A percentile compares a stretch with the other conserved stretches of the same genome.
Conservation (phyloP, 331 rosid species). For the Acacia pycnantha region DNA sequence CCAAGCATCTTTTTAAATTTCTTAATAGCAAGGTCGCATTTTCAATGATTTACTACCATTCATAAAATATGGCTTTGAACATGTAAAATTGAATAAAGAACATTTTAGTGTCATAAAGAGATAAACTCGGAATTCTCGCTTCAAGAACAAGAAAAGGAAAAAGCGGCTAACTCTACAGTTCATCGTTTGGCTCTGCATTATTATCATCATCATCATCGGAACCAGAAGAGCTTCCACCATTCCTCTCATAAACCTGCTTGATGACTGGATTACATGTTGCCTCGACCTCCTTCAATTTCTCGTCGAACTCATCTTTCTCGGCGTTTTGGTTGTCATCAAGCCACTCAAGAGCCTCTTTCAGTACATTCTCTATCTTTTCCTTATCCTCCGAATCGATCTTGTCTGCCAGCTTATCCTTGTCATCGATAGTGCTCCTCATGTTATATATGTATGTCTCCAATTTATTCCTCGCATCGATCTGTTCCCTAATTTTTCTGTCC, state of each 20-base stretch:
- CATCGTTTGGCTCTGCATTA: constrained; percentile 39
- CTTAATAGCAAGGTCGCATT: neutral
- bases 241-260: constrained; percentile 43
- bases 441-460: constrained; percentile 47
- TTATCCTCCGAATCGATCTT: constrained; percentile 49
- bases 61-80: neutral
- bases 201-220: constrained; percentile 39
- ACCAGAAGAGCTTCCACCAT: constrained; percentile 39
- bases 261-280: constrained; percentile 49
- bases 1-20: neutral
- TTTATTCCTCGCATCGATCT: constrained; percentile 48
- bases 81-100: neutral
- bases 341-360: constrained; percentile 55
- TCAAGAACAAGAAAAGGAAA: neutral
- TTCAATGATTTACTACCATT: neutral
- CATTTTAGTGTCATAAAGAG: neutral
- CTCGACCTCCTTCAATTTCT: constrained; percentile 54
- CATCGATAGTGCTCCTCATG: constrained; percentile 44
- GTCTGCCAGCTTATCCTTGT: constrained; percentile 45
- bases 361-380: constrained; percentile 42
- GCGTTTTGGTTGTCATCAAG: constrained; percentile 48
- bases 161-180: constrained; percentile 28
- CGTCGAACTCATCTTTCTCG: constrained; percentile 54
- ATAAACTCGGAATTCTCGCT: neutral
- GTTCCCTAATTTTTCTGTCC: constrained; percentile 45